Evolutionary conservation across 768 basidiomycete species (phyloP).

Genomic region (Cubamyces lactineus): DNA sequence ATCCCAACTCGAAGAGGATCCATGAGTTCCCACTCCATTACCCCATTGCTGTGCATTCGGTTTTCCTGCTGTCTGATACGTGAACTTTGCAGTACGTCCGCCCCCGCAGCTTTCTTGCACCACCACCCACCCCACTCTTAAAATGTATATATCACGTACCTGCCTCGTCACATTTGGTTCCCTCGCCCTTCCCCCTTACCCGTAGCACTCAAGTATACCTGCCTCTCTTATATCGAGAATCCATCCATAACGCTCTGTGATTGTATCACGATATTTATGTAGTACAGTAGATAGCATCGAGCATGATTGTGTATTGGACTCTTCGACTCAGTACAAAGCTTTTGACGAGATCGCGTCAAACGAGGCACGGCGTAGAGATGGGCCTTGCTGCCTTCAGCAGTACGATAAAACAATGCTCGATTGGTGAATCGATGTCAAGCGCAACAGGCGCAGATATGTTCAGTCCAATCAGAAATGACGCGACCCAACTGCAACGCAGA

Average conservation of each 20-base stretch:
- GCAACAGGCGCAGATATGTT: too few relatives aligned
- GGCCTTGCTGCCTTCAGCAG: too few relatives aligned
- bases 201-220: slow-evolving; percentile 16
- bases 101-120: neutral
- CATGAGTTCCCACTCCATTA: neutral
- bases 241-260: neutral
- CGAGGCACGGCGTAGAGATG: too few relatives aligned
- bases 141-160: slow-evolving; percentile 11
- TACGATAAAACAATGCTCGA: too few relatives aligned
- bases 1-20: neutral
- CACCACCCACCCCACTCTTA: neutral
- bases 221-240: slow-evolving; percentile 3
- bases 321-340: too few relatives aligned
- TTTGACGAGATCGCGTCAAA: too few relatives aligned
- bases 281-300: slow-evolving; percentile 10
- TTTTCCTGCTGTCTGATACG: neutral
- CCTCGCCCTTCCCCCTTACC: neutral
- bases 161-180: neutral
- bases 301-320: neutral
- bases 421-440: too few relatives aligned
- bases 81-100: neutral
- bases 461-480: too few relatives aligned
- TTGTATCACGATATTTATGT: slow-evolving; percentile 18
- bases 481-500: too few relatives aligned
- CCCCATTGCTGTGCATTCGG: slow-evolving; percentile 2